Conservation (phyloP, 1,139 yeast species). For the Geotrichum aggregatum region DNA sequence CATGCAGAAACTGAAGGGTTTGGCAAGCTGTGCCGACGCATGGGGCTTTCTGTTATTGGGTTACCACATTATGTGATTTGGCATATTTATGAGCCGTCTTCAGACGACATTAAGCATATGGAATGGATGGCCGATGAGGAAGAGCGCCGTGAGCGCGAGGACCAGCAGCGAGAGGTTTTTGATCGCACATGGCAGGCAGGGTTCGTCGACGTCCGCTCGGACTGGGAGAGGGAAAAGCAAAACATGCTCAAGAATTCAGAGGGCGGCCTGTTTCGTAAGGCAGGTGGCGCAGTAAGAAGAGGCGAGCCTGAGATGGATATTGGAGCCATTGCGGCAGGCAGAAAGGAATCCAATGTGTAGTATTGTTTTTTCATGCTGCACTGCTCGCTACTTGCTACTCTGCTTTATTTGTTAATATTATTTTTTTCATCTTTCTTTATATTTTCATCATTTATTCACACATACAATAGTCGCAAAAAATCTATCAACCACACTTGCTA, state of each 20-base stretch:
- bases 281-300: slow-evolving; percentile 11
- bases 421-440: no score
- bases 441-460: background rate
- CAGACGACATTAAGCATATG: slow-evolving; percentile 86
- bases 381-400: no score
- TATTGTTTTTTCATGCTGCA: background rate
- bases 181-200: slow-evolving; percentile 74
- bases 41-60: slow-evolving; percentile 80
- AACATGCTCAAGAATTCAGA: slow-evolving; percentile 72
- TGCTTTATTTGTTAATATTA: background rate
- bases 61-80: slow-evolving; percentile 86
- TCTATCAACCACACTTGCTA: no score
- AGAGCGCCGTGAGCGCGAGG: slow-evolving; percentile 64
- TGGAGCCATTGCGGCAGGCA: slow-evolving; percentile 19
- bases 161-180: slow-evolving; percentile 61
- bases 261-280: slow-evolving; percentile 31
- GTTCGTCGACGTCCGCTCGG: slow-evolving; percentile 64
- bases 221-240: slow-evolving; percentile 65
- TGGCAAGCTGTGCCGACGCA: slow-evolving; percentile 75
- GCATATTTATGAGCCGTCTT: slow-evolving; percentile 88
- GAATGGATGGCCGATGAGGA: slow-evolving; percentile 96
- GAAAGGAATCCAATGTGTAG: background rate
- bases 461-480: no score
- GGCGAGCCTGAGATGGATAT: slow-evolving; percentile 9
- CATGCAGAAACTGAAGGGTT: slow-evolving; percentile 94